Conservation (phyloP, 2,329 filamentous ascomycete genomes). For the Sporothrix euskadiensis region DNA sequence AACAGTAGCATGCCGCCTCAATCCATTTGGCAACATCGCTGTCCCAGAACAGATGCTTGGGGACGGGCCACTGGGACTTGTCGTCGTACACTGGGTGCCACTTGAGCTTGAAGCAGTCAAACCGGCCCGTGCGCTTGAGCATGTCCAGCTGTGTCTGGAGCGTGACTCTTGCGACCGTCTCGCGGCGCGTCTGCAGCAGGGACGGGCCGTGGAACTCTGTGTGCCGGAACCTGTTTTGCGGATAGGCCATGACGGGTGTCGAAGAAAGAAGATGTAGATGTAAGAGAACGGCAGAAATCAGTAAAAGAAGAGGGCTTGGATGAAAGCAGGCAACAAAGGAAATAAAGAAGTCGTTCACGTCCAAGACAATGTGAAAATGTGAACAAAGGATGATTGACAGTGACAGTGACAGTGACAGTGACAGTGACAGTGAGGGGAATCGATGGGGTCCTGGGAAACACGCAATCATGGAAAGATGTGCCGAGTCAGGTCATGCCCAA, state of each 20-base stretch:
- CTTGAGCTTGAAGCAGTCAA: slow-evolving; percentile 8
- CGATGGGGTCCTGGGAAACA: not conserved
- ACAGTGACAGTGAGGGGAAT: not conserved
- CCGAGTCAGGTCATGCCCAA: not conserved
- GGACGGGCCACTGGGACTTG: slow-evolving; percentile 6
- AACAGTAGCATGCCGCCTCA: slow-evolving; percentile 7
- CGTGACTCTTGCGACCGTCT: not conserved
- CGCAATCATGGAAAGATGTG: not conserved
- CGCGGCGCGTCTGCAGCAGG: slow-evolving; percentile 16
- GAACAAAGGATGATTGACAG: not conserved
- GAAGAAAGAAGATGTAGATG: not conserved
- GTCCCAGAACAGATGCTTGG: slow-evolving; percentile 21
- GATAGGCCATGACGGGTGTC: not conserved
- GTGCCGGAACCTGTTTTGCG: not conserved
- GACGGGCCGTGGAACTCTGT: slow-evolving; percentile 18
- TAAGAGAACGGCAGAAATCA: too few relatives aligned
- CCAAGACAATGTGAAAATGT: not conserved
- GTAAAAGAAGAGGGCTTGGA: not conserved
- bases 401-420: too few relatives aligned
- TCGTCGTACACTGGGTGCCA: slow-evolving; percentile 14
- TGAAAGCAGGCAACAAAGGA: not conserved
- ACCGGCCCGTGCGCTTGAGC: slow-evolving; percentile 17
- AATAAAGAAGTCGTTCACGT: not conserved
- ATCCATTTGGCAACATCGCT: slow-evolving; percentile 19
- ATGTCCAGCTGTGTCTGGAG: slow-evolving; percentile 12